Conservation (phyloP, 352 stramenopile genomes). For the Aphanomyces stellatus region DNA sequence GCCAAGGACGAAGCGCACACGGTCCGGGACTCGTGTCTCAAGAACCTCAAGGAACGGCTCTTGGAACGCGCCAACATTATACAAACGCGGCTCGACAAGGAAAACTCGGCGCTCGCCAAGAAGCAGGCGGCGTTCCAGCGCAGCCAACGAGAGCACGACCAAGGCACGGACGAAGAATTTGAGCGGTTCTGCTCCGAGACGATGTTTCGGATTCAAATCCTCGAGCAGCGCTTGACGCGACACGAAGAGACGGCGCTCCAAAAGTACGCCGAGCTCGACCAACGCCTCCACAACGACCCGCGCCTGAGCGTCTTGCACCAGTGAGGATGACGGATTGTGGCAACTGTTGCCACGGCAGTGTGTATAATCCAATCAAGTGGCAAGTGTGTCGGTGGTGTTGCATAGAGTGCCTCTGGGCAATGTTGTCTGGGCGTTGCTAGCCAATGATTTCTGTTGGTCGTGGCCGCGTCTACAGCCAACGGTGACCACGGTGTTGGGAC, state of each 20-base stretch:
- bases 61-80: conserved; percentile 93
- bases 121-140: conserved; percentile 89
- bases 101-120: conserved; percentile 87
- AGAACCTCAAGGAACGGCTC: conserved; percentile 88
- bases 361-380: too few relatives aligned
- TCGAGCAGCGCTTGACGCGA: conserved; percentile 87
- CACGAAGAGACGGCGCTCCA: conserved; percentile 90
- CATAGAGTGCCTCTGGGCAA: too few relatives aligned
- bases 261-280: conserved; percentile 92
- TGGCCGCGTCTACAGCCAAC: too few relatives aligned
- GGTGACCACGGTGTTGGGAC: too few relatives aligned
- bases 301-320: conserved; percentile 66
- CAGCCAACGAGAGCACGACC: conserved; percentile 87
- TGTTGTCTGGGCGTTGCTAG: too few relatives aligned
- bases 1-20: conserved; percentile 79
- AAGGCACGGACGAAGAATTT: conserved; percentile 88
- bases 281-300: conserved; percentile 81
- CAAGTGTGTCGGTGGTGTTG: too few relatives aligned
- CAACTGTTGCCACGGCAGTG: too few relatives aligned
- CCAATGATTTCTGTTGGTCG: too few relatives aligned
- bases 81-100: conserved; percentile 87
- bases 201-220: conserved; percentile 95
- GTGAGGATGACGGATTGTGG: too few relatives aligned
- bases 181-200: conserved; percentile 91
- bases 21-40: conserved; percentile 85